Evolutionary conservation across 805 yeast genomes (phyloP).

Genomic region (Jamesozyma gamospora): DNA sequence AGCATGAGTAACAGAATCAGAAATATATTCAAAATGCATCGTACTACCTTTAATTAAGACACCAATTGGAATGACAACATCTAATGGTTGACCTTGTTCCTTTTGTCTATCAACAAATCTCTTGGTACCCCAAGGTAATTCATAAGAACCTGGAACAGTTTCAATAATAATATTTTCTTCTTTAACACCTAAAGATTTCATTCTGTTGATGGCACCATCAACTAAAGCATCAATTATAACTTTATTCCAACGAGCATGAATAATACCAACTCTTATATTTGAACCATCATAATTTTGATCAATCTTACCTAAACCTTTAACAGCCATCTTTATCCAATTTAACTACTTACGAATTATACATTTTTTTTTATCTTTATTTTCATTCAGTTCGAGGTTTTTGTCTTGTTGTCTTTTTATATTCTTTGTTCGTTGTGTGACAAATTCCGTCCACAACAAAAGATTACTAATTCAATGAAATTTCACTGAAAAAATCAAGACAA

Average conservation of each 20-base stretch:
- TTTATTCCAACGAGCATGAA: conserved; percentile 94
- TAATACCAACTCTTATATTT: conserved; percentile 63
- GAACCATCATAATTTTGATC: conserved; percentile 66
- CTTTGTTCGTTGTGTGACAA: too few species aligned
- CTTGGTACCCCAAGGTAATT: conserved; percentile 76
- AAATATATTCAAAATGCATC: conserved; percentile 96
- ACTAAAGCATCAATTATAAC: conserved; percentile 70
- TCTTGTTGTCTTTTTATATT: too few species aligned
- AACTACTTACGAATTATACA: too few species aligned
- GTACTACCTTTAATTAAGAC: conserved; percentile 92
- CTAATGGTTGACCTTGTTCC: conserved; percentile 41
- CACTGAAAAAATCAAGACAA: too few species aligned
- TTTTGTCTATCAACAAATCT: conserved; percentile 38
- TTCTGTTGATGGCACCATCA: conserved; percentile 57
- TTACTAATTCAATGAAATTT: too few species aligned
- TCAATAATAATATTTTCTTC: conserved; percentile 70
- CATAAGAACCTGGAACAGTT: conserved; percentile 91
- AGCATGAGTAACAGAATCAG: conserved; percentile 79
- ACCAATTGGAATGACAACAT: conserved; percentile 90
- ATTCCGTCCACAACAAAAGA: too few species aligned
- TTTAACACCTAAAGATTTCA: conserved; percentile 57
- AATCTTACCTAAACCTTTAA: conserved; percentile 67
- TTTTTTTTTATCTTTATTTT: too few species aligned
- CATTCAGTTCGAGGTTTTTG: too few species aligned
- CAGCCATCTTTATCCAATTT: conserved; percentile 63